Conservation (phyloP, 345 rosid genomes). For the Citrus unshiu region DNA sequence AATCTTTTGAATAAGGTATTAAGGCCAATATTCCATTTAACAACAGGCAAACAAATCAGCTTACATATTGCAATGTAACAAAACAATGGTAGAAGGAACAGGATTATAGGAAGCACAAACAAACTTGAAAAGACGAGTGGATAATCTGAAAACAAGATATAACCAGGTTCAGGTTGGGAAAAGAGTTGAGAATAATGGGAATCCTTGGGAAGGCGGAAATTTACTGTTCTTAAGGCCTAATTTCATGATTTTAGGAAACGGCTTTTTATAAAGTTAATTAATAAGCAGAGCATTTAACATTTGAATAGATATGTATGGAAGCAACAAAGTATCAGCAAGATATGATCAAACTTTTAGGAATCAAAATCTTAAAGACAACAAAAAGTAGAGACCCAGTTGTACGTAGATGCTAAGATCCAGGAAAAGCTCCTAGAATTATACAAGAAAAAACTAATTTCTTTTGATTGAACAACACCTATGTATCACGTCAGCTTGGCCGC, state of each 20-base stretch:
- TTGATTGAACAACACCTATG: neutral
- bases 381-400: neutral
- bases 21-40: neutral
- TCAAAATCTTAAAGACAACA: neutral
- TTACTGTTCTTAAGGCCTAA: neutral
- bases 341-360: neutral
- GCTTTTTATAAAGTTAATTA: too few species aligned
- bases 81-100: neutral
- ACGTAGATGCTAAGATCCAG: neutral
- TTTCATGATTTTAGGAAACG: neutral
- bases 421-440: neutral
- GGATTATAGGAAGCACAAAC: neutral
- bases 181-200: neutral
- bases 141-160: neutral
- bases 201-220: neutral
- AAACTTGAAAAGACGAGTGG: neutral
- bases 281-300: neutral
- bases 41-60: neutral
- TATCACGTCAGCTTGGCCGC: neutral
- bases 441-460: neutral
- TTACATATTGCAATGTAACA: neutral
- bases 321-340: neutral
- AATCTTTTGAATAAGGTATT: neutral
- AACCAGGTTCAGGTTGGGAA: neutral
- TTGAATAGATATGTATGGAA: neutral